Evolutionary conservation across 768 basidiomycete species (phyloP).

Genomic region (Phylloporus sp.): DNA sequence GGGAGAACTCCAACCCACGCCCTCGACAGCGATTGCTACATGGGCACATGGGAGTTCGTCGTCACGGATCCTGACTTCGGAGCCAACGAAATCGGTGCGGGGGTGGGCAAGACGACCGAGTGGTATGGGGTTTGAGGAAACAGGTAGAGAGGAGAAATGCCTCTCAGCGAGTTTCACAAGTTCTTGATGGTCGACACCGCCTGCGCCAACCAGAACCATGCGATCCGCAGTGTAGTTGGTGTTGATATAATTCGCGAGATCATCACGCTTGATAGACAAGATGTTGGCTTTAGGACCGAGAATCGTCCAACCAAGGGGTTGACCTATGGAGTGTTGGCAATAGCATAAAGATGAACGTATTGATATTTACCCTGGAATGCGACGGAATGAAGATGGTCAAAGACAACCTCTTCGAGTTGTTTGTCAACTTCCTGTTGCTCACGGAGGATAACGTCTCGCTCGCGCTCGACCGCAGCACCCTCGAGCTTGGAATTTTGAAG

Average conservation of each 20-base stretch:
- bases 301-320: slow-evolving; percentile 94
- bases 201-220: slow-evolving; percentile 97
- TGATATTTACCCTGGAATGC: slow-evolving; percentile 79
- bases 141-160: slow-evolving; percentile 85
- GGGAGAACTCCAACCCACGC: slow-evolving; percentile 95
- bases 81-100: slow-evolving; percentile 82
- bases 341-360: slow-evolving; percentile 3
- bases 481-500: slow-evolving; percentile 96
- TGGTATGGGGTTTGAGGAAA: slow-evolving; percentile 82
- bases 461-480: slow-evolving; percentile 79
- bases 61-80: slow-evolving; percentile 93
- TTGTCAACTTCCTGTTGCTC: slow-evolving; percentile 99
- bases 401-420: slow-evolving; percentile 96
- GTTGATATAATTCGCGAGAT: slow-evolving; percentile 87
- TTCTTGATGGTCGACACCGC: slow-evolving; percentile 87
- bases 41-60: slow-evolving; percentile 86
- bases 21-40: slow-evolving; percentile 95
- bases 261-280: slow-evolving; percentile 87
- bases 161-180: slow-evolving; percentile 94
- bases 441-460: slow-evolving; percentile 92
- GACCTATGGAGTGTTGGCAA: slow-evolving; percentile 46
- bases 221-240: slow-evolving; percentile 98
- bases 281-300: slow-evolving; percentile 96
- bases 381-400: slow-evolving; percentile 94
- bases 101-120: slow-evolving; percentile 75